Base-by-base conservation (phyloP, 345 rosid genomes). In the Populus ilicifolia region DNA sequence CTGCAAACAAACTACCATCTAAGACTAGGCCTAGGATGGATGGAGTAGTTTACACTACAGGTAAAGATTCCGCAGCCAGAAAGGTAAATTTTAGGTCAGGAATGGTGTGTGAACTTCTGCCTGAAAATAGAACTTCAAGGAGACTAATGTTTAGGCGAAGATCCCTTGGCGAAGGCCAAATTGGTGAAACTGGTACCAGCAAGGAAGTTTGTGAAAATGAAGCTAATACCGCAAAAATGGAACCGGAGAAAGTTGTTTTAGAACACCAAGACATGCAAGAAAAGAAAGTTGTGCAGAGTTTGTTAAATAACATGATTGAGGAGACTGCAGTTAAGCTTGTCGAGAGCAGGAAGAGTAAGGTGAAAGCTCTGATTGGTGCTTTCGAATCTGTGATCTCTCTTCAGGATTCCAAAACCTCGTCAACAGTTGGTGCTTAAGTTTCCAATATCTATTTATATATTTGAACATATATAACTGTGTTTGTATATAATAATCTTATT, bases 291-390 rank as follows among this genome's bases (percentile, higher is more conserved):
- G 72, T 21, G 38, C 75, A 71, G 75, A 36, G 5, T 30, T 71
- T 75, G 72, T 71, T 74, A 68, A 82, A 78, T 67, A 65, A 78
- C 13, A 36, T 82, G 79, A 82, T 82, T 5, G 81, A 78, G 50
- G 84, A 78, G 75, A 70, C 81, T 23, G 84, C 84, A 56, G 71
- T 21, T 74, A 78, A 82, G 81, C 79, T 82, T 39, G 79, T 68
- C 1, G 64, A 74, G 76, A 70, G 59, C 17, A 82, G 56, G 68
- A 78, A 71, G 69, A 74, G 81, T 63, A 82, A 82, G 61, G 84
- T 82, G 59, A 74, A 78, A 64, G 84, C 75, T 43, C 41, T 82
- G 43, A 81, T 82, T 30, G 76, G 81, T 75, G 84, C 84, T 64
- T 82, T 82, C 27, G 84, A 82, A 75, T 38, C 81, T 5, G 81